Evolutionary conservation across 768 basidiomycete genomes (phyloP).

Genomic region (Neoboletus brunneissimus): DNA sequence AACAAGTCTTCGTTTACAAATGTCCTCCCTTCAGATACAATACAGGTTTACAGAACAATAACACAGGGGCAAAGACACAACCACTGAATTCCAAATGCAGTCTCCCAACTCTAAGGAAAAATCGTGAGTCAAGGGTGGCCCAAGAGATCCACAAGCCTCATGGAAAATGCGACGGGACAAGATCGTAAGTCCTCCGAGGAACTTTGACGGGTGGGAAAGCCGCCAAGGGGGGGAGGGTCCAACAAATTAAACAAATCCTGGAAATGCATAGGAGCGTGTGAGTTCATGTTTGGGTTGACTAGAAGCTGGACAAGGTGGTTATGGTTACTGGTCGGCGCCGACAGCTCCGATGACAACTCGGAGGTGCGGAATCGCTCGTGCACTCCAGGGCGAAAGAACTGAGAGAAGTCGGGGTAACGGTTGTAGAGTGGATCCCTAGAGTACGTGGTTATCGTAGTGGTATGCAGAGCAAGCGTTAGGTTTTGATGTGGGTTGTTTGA

Average conservation of each 20-base stretch:
- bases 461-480: background rate
- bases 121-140: background rate
- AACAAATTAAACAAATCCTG: background rate
- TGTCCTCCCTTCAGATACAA: background rate
- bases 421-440: conserved; percentile 32
- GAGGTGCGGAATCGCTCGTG: conserved; percentile 8
- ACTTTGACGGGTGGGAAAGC: background rate
- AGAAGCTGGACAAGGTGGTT: background rate
- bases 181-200: conserved; percentile 2
- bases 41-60: conserved; percentile 16
- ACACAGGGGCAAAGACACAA: background rate
- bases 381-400: conserved; percentile 25
- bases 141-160: conserved; percentile 19
- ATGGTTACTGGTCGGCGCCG: background rate
- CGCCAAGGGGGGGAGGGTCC: background rate
- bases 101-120: background rate
- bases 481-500: background rate
- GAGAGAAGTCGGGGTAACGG: conserved; percentile 34
- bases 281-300: background rate
- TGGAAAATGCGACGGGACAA: conserved; percentile 21
- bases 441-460: conserved; percentile 15
- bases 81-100: background rate
- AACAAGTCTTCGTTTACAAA: background rate
- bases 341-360: background rate
- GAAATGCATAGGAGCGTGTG: background rate